A percentile compares a stretch with the other conserved stretches of the same genome.
Conservation (phyloP, 2,329 filamentous ascomycete genomes). For the Fusarium robinianum region DNA sequence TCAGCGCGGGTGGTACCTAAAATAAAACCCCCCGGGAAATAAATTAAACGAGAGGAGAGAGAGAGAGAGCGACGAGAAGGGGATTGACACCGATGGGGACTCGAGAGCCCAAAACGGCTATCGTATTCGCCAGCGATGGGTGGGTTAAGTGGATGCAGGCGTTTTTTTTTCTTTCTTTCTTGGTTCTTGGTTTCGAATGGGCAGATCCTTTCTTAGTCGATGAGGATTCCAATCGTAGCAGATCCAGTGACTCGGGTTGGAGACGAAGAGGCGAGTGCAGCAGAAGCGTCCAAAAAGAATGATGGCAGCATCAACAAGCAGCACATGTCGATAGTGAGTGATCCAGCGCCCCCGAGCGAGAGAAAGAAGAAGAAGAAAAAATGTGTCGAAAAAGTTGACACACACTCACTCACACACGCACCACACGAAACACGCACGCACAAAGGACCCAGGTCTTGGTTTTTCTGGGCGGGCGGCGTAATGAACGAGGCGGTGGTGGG, state of each 20-base stretch:
- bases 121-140: conserved; percentile 33
- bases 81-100: conserved; percentile 22
- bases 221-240: conserved; percentile 5
- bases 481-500: too few relatives aligned
- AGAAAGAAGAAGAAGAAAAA: background rate
- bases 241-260: conserved; percentile 10
- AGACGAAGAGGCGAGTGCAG: conserved; percentile 6
- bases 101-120: conserved; percentile 18
- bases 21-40: conserved; percentile 16
- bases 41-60: conserved; percentile 3
- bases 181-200: conserved; percentile 19
- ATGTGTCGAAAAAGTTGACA: background rate
- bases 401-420: too few relatives aligned
- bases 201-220: conserved; percentile 10
- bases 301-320: conserved; percentile 16
- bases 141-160: too few relatives aligned
- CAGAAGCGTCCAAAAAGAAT: conserved; percentile 15
- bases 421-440: conserved; percentile 23
- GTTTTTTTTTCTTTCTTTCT: too few relatives aligned
- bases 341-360: conserved; percentile 2
- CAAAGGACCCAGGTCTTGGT: conserved; percentile 20
- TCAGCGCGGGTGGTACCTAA: too few relatives aligned
- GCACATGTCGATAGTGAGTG: conserved; percentile 14
- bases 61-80: conserved; percentile 13
- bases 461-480: conserved; percentile 13